Evolutionary conservation across 2,329 filamentous ascomycete genomes (phyloP).

Genomic region (Ascochyta fabae): DNA sequence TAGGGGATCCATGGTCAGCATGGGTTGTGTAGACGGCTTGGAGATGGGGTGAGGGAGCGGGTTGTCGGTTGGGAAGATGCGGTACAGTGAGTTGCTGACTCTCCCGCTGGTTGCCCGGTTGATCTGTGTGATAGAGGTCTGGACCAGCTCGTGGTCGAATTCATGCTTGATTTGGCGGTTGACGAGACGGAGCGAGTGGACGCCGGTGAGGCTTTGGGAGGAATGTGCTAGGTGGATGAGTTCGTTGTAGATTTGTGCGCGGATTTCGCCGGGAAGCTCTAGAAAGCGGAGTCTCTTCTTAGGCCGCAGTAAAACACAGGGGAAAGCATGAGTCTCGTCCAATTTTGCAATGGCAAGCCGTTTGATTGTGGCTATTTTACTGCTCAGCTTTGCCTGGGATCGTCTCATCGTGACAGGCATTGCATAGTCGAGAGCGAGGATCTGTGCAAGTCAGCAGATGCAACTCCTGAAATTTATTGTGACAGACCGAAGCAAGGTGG

Average conservation of each 20-base stretch:
- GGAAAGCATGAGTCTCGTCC: too few species aligned
- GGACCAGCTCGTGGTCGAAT: neutral
- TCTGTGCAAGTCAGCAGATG: too few species aligned
- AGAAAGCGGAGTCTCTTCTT: neutral
- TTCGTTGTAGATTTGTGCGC: neutral
- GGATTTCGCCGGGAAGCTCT: neutral
- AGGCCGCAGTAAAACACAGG: too few species aligned
- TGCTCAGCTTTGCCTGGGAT: too few species aligned
- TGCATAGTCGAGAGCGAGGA: too few species aligned
- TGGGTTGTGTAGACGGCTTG: neutral
- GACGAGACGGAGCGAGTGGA: neutral
- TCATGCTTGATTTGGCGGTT: neutral
- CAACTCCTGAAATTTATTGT: too few species aligned
- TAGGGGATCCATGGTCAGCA: neutral
- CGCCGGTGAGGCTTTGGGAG: neutral
- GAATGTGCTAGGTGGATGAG: neutral
- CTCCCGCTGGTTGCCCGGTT: neutral
- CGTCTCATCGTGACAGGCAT: too few species aligned
- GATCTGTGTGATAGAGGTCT: neutral
- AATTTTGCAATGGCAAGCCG: too few species aligned
- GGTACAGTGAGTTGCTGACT: neutral
- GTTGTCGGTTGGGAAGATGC: neutral
- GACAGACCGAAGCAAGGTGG: too few species aligned
- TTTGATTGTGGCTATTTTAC: too few species aligned
- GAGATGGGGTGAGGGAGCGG: neutral